Evolutionary conservation across 768 basidiomycete genomes (phyloP).

Genomic region (Rhizopogon vulgaris): DNA sequence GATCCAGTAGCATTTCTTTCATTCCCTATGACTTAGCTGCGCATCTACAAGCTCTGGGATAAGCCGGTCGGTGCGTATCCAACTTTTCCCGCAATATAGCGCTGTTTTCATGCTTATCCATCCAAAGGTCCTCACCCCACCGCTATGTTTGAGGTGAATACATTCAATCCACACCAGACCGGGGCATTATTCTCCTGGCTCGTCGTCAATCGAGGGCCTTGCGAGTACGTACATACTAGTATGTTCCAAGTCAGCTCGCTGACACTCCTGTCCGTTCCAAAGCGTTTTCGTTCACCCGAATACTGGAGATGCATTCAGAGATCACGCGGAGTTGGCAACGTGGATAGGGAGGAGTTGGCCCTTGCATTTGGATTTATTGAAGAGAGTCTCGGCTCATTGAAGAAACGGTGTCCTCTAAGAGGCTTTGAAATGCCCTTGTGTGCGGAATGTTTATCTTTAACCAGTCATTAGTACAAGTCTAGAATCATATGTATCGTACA

Average conservation of each 20-base stretch:
- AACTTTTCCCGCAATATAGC: neutral
- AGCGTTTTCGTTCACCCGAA: slow-evolving; percentile 72
- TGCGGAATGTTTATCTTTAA: neutral
- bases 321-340: slow-evolving; percentile 56
- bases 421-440: neutral
- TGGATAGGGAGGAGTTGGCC: slow-evolving; percentile 69
- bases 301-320: slow-evolving; percentile 46
- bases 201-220: slow-evolving; percentile 60
- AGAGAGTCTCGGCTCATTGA: neutral
- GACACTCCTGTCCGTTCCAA: neutral
- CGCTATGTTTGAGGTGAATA: slow-evolving; percentile 70
- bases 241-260: neutral
- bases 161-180: slow-evolving; percentile 60
- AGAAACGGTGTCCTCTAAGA: neutral
- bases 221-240: slow-evolving; percentile 45
- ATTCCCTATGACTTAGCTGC: slow-evolving; percentile 34
- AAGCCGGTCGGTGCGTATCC: slow-evolving; percentile 46
- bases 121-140: slow-evolving; percentile 57
- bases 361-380: slow-evolving; percentile 38
- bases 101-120: neutral
- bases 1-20: neutral
- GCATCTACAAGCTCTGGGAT: slow-evolving; percentile 59
- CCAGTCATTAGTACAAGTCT: too few species aligned
- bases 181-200: slow-evolving; percentile 67
- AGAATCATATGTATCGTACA: too few species aligned